phyloP scores from a whole-genome alignment of 2,329 filamentous ascomycete genomes.

The Aspergillus sclerotialis region DNA sequence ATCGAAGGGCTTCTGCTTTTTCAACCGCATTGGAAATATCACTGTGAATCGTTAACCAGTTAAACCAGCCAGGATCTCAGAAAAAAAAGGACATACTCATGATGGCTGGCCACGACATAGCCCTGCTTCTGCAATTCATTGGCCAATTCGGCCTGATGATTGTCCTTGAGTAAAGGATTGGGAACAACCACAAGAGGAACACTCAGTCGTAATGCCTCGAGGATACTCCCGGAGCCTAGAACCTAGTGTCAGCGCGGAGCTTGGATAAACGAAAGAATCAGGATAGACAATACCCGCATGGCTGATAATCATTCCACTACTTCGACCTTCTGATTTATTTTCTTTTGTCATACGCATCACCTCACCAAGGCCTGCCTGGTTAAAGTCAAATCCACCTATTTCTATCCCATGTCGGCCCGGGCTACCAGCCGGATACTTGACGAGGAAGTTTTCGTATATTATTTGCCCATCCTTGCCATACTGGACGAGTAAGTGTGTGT shows the following conservation, averaged over 20 bases:
- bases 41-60: constrained; percentile 6
- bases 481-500: constrained; percentile 69
- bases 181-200: constrained; percentile 83
- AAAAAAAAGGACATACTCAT: constrained; percentile 48
- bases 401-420: constrained; percentile 34
- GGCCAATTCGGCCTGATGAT: constrained; percentile 87
- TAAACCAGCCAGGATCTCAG: too few relatives aligned
- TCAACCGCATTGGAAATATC: constrained; percentile 41
- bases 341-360: constrained; percentile 53
- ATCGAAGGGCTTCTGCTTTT: constrained; percentile 42
- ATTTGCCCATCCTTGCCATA: constrained; percentile 62
- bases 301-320: constrained; percentile 70
- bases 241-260: constrained; percentile 4
- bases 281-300: constrained; percentile 65
- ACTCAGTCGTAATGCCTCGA: constrained; percentile 69
- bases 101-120: constrained; percentile 66
- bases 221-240: constrained; percentile 78
- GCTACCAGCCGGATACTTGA: constrained; percentile 16
- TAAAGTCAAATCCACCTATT: constrained; percentile 61
- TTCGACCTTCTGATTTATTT: constrained; percentile 28
- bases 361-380: constrained; percentile 49
- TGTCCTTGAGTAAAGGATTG: constrained; percentile 73
- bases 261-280: background rate
- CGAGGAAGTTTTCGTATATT: constrained; percentile 42
- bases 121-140: constrained; percentile 64